Conservation (phyloP, 140 eudicot genomes). For the Flaveria floridana region DNA sequence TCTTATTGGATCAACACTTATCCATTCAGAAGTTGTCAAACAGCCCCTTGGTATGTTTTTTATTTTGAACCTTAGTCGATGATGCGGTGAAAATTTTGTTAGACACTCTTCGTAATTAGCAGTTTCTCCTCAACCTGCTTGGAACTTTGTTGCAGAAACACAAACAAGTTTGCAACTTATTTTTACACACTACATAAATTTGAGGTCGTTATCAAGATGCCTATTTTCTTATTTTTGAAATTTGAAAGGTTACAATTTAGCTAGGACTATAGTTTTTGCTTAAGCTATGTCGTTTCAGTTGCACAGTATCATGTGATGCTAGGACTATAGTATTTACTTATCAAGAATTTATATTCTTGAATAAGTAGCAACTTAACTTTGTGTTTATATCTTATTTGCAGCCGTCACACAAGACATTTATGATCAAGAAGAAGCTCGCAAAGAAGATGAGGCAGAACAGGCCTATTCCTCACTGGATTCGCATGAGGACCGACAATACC, state of each 20-base stretch:
- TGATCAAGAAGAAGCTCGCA: constrained; percentile 83
- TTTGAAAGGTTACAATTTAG: background rate
- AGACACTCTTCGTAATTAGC: background rate
- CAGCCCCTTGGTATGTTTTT: background rate
- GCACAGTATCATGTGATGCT: background rate
- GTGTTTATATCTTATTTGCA: constrained; percentile 21
- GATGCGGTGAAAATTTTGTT: background rate
- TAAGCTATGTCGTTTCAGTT: background rate
- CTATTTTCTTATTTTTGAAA: background rate
- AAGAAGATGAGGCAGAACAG: constrained; percentile 93
- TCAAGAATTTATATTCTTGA: background rate
- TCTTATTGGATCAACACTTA: too few species aligned
- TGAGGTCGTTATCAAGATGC: background rate
- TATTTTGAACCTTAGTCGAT: background rate
- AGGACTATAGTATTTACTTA: background rate
- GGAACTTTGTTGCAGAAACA: background rate
- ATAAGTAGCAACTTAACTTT: background rate
- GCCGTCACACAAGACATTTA: constrained; percentile 92
- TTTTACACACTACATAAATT: background rate
- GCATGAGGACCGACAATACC: constrained; percentile 84
- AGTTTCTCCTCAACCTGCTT: background rate
- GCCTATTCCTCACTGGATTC: constrained; percentile 92
- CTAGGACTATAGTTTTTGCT: background rate
- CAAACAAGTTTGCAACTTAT: background rate
- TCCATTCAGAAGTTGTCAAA: too few species aligned